Evolutionary conservation across 2,329 filamentous ascomycete species (phyloP).

Genomic region (Talaromyces atroroseus): DNA sequence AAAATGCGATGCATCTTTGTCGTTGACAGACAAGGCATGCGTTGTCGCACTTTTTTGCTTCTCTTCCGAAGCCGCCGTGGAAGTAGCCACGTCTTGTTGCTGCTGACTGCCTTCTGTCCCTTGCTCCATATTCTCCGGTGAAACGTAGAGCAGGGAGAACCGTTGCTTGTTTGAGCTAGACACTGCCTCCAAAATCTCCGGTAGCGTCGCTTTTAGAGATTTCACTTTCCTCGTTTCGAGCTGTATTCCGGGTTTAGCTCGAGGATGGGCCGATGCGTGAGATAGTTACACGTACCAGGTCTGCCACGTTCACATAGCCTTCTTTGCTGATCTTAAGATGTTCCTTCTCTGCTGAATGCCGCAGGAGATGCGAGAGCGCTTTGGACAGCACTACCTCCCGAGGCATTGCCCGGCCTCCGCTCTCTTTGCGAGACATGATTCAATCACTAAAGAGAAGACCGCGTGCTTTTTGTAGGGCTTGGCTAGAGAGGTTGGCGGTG

Average conservation of each 20-base stretch:
- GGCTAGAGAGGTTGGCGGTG: not conserved
- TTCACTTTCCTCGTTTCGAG: conserved; percentile 57
- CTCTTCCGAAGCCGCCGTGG: conserved; percentile 26
- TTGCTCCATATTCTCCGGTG: conserved; percentile 19
- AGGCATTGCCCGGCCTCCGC: conserved; percentile 9
- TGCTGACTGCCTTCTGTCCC: conserved; percentile 9
- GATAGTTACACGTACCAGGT: conserved; percentile 44
- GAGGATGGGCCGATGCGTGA: not conserved
- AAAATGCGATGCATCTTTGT: conserved; percentile 58
- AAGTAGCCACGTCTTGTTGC: conserved; percentile 17
- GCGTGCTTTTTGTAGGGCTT: not conserved
- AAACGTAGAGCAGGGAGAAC: conserved; percentile 66
- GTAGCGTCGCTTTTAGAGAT: conserved; percentile 66
- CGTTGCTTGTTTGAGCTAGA: conserved; percentile 81
- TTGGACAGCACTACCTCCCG: conserved; percentile 37
- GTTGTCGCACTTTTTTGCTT: conserved; percentile 28
- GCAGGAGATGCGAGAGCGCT: conserved; percentile 45
- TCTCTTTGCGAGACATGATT: conserved; percentile 7
- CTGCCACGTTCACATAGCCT: conserved; percentile 56
- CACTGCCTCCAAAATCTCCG: conserved; percentile 67
- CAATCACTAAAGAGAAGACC: not conserved
- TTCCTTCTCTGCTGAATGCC: conserved; percentile 58
- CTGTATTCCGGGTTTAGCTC: conserved; percentile 26
- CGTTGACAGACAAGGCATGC: conserved; percentile 31
- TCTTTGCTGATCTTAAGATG: conserved; percentile 53